Evolutionary conservation across 1,284 basidiomycete genomes (phyloP).

Genomic region (Tylopilus sp.): DNA sequence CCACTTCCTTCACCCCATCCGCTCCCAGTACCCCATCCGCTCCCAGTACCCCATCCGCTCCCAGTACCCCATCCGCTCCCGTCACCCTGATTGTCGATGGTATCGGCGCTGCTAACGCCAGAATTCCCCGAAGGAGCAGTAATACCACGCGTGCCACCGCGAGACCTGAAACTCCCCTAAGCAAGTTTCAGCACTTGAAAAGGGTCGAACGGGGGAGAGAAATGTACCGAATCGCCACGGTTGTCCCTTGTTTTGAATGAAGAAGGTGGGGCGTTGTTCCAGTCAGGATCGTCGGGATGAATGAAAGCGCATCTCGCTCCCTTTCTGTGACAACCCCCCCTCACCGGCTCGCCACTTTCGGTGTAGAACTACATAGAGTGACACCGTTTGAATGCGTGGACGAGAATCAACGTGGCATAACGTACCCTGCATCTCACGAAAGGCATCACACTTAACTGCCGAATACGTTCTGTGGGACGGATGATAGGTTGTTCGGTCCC

Average conservation of each 20-base stretch:
- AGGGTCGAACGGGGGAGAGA: not conserved
- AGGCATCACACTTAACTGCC: conserved; percentile 22
- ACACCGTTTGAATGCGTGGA: conserved; percentile 2
- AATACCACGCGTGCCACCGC: conserved; percentile 1
- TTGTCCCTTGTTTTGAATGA: conserved; percentile 12
- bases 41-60: conserved; percentile 3
- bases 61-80: conserved; percentile 7
- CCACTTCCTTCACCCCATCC: conserved; percentile 6
- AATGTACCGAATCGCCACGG: conserved; percentile 18
- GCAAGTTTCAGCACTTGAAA: not conserved
- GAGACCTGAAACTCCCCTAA: conserved; percentile 11
- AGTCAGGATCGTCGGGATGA: conserved; percentile 27
- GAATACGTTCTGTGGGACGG: not conserved
- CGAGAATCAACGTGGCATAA: conserved; percentile 9
- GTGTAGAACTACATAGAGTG: conserved; percentile 28
- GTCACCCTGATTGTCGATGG: conserved; percentile 1
- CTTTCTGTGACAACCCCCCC: conserved; percentile 21
- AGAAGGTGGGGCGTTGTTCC: conserved; percentile 19
- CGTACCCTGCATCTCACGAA: conserved; percentile 26
- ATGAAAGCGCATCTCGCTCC: conserved; percentile 22
- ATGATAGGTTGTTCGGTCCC: not conserved
- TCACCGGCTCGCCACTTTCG: conserved; percentile 24
- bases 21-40: conserved; percentile 2
- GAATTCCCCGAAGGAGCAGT: not conserved
- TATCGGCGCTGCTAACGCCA: not conserved